Evolutionary conservation across 1,139 yeast genomes (phyloP).

Genomic region (Pneumocystis murina): DNA sequence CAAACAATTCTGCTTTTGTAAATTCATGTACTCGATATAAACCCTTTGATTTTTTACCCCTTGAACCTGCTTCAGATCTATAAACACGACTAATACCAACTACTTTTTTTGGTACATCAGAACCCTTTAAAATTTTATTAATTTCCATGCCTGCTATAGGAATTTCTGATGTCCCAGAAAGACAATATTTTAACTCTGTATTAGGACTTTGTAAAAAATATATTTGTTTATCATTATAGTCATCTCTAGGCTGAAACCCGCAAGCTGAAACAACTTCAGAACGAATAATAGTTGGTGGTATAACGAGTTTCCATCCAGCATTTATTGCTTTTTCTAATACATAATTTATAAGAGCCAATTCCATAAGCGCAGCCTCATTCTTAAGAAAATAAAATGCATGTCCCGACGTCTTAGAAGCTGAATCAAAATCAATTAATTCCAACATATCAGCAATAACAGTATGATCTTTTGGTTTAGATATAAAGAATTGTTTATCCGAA

Average conservation of each 20-base stretch:
- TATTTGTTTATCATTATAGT: conserved; percentile 72
- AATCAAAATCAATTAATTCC: conserved; percentile 50
- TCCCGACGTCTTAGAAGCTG: conserved; percentile 68
- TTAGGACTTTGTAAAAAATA: conserved; percentile 33
- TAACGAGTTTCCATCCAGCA: conserved; percentile 52
- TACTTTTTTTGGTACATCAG: conserved; percentile 38
- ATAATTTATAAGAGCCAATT: conserved; percentile 77
- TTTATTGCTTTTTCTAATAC: conserved; percentile 51
- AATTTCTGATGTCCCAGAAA: conserved; percentile 93
- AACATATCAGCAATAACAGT: conserved; percentile 46
- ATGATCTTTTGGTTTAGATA: conserved; percentile 35
- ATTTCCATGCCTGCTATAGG: conserved; percentile 62
- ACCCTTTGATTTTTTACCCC: conserved; percentile 87
- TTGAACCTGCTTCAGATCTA: conserved; percentile 94
- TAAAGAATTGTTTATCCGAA: conserved; percentile 7
- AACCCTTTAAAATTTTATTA: conserved; percentile 27
- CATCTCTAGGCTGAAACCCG: conserved; percentile 90
- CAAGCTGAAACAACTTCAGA: conserved; percentile 70
- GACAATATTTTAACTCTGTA: conserved; percentile 36
- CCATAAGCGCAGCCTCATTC: conserved; percentile 78
- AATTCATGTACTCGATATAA: conserved; percentile 92
- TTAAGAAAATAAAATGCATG: conserved; percentile 76
- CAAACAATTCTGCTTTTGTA: conserved; percentile 87
- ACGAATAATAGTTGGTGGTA: conserved; percentile 79
- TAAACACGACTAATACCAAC: conserved; percentile 81